These are phyloP conservation scores for Boletus semigastroideus DNA, from an alignment of 1,284 basidiomycete species.

Conservation along the genomic window DNA sequence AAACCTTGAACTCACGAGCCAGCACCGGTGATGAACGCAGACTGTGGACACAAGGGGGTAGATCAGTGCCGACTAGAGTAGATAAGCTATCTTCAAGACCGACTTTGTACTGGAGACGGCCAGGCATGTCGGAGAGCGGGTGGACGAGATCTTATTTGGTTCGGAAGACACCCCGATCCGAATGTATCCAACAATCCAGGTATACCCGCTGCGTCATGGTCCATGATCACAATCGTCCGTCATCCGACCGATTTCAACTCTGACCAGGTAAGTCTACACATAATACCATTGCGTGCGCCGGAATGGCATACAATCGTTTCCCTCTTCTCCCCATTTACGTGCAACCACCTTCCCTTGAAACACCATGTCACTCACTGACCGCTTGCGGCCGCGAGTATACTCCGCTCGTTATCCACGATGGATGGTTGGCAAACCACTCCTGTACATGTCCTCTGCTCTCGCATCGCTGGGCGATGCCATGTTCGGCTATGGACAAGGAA, in stretches of 20 bases:
- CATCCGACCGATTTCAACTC: conserved; percentile 17
- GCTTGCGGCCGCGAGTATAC: conserved; percentile 38
- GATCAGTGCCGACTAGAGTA: conserved; percentile 3
- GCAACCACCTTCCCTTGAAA: conserved; percentile 14
- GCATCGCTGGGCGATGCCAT: conserved; percentile 56
- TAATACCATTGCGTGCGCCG: conserved; percentile 17
- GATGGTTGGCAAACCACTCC: conserved; percentile 50
- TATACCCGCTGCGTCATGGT: conserved; percentile 1
- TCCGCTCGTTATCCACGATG: conserved; percentile 49
- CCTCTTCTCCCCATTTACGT: not conserved
- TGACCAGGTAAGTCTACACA: conserved; percentile 21
- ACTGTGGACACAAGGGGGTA: conserved; percentile 39
- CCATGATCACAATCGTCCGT: not conserved
- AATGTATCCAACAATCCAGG: not conserved
- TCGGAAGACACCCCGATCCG: not conserved
- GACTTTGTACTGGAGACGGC: conserved; percentile 72
- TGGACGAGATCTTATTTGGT: conserved; percentile 11
- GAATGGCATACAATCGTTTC: not conserved
- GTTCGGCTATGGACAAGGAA: conserved; percentile 56
- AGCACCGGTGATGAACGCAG: conserved; percentile 80
- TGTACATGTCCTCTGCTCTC: conserved; percentile 49
- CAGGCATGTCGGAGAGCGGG: conserved; percentile 47
- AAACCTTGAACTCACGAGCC: conserved; percentile 67
- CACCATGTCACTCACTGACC: conserved; percentile 28
- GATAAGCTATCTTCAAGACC: conserved; percentile 6